Evolutionary conservation across 352 stramenopile genomes (phyloP), one percentile per base, ranked within the genome.

Genomic region (Phytophthora pisi): DNA sequence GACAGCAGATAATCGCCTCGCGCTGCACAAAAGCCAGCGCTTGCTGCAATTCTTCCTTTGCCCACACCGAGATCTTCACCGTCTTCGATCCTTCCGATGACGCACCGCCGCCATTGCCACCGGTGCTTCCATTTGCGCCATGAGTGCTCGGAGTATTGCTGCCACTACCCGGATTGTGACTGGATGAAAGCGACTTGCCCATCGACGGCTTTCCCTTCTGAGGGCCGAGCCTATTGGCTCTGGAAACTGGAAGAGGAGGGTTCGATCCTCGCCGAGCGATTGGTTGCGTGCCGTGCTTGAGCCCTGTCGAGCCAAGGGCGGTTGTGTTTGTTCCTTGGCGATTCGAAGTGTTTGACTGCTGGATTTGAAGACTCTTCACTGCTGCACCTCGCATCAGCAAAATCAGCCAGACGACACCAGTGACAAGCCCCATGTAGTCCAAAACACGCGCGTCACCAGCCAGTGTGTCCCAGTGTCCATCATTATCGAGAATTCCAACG

Each of bases 291-390:
- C 73, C 68, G 52, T 81, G 76, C 49, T 86, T 90, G n/a, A 83
- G 74, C 23, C 72, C 70, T 26, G 74, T 60, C n/a, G 56, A 75
- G 3, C 74, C 72, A 9, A 87, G 54, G 15, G 66, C 31, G 57
- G 54, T 77, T 1, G 77, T 68, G 16, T 72, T 70, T 36, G 76
- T 53, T 3, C 67, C 61, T 54, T 82, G 77, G 45, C 77, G 74
- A 10, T 71, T 78, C 5, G 55, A 47, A 5, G 70, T 58, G 65
- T 86, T 92, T 3, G 79, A 86, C 55, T 92, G 84, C 49, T 94
- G 86, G 24, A 96, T 89, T 61, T 96, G 86, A n/a, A 96, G 72
- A 30, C 84, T 96, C 56, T 93, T 93, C 20, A 96, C 88, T 11
- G 86, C 83, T 26, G 88, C 74, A 30, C 88, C 88, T 42, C 86